Evolutionary conservation across 2,329 filamentous ascomycete genomes (phyloP).

Genomic region (Botrytis deweyae): DNA sequence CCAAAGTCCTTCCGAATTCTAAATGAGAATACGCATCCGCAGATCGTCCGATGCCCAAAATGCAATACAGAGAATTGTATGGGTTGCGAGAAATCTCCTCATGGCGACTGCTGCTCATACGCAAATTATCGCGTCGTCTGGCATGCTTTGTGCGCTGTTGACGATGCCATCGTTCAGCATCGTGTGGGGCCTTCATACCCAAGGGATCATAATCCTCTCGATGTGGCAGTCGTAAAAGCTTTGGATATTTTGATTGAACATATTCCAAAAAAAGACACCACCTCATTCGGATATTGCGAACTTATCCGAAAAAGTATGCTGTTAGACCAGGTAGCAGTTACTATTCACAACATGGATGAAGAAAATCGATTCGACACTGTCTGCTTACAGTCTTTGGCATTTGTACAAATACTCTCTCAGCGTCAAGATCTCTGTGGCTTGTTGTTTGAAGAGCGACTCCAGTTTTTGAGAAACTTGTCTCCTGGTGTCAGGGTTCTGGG

Average conservation of each 20-base stretch:
- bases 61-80: not conserved
- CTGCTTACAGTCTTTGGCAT: not conserved
- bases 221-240: not conserved
- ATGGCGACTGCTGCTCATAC: not conserved
- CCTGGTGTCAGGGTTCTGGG: not conserved
- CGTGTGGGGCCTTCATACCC: not conserved
- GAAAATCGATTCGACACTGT: not conserved
- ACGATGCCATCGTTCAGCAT: slow-evolving; percentile 1
- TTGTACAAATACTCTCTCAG: not conserved
- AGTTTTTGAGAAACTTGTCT: not conserved
- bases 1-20: not conserved
- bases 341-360: not conserved
- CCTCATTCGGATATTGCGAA: not conserved
- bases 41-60: not conserved
- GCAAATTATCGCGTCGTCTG: not conserved
- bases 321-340: not conserved
- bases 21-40: not conserved
- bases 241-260: not conserved
- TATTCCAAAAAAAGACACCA: not conserved
- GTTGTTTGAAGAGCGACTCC: not conserved
- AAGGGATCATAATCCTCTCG: not conserved
- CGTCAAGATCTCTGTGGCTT: not conserved
- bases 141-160: not conserved
- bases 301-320: slow-evolving; percentile 1
- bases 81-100: not conserved